A percentile compares a stretch with the other conserved stretches of the same genome.
Evolutionary conservation across 2,329 filamentous ascomycete genomes (phyloP).

Genomic region (Onygenales sp.): DNA sequence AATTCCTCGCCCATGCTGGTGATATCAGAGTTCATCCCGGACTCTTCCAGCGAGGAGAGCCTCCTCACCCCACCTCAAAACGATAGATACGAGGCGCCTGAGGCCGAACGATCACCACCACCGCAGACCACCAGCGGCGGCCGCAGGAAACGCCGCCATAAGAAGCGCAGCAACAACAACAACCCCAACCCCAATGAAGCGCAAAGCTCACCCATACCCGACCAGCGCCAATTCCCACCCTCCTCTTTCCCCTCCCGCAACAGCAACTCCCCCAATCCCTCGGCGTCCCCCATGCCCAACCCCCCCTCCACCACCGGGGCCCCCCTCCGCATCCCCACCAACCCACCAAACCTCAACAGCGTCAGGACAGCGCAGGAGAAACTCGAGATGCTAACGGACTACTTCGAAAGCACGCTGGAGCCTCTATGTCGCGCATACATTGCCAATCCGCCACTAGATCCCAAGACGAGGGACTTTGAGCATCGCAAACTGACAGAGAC

Average conservation of each 20-base stretch:
- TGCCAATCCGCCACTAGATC: slow-evolving; percentile 28
- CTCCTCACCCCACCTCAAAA: neutral
- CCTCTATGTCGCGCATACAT: slow-evolving; percentile 32
- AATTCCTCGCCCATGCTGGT: slow-evolving; percentile 39
- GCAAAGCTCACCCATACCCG: slow-evolving; percentile 17
- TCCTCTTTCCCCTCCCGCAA: slow-evolving; percentile 3
- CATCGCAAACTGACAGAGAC: slow-evolving; percentile 36
- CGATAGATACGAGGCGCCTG: neutral
- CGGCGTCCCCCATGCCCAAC: slow-evolving; percentile 8
- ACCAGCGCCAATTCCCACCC: slow-evolving; percentile 11
- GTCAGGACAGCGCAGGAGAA: slow-evolving; percentile 27
- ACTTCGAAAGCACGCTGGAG: slow-evolving; percentile 27
- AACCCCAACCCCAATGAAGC: slow-evolving; percentile 12
- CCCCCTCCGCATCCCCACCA: slow-evolving; percentile 17
- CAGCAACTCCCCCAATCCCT: slow-evolving; percentile 14
- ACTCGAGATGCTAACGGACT: slow-evolving; percentile 26
- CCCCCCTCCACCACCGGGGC: slow-evolving; percentile 8
- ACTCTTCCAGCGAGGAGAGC: slow-evolving; percentile 17
- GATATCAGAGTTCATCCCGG: slow-evolving; percentile 25
- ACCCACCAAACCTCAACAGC: slow-evolving; percentile 19
- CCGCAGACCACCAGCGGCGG: neutral
- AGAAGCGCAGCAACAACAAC: slow-evolving; percentile 12
- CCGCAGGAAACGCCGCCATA: slow-evolving; percentile 8
- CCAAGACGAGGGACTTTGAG: slow-evolving; percentile 32
- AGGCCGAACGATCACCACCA: neutral